These are phyloP conservation scores for Sungouiozyma intestinalis DNA, from an alignment of 805 yeast species.

Conservation along the genomic window DNA sequence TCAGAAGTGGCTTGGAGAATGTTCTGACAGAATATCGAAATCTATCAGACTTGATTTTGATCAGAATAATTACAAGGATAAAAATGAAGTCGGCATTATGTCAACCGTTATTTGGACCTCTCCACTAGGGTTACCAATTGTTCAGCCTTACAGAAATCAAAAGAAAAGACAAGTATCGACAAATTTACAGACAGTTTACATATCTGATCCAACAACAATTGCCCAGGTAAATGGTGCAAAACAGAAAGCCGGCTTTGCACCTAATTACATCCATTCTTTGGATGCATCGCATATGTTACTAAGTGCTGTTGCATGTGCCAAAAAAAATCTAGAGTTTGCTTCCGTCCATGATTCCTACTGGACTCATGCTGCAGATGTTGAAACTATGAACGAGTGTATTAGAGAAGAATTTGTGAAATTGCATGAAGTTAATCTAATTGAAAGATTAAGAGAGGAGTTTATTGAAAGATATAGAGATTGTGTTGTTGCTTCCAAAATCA, in stretches of 20 bases:
- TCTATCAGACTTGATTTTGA: slow-evolving; percentile 62
- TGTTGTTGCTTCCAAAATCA: slow-evolving; percentile 49
- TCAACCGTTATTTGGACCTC: slow-evolving; percentile 97
- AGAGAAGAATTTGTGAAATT: slow-evolving; percentile 72
- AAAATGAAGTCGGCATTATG: slow-evolving; percentile 52
- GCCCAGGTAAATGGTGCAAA: slow-evolving; percentile 79
- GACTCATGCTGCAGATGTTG: slow-evolving; percentile 89
- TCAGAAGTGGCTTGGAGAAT: slow-evolving; percentile 91
- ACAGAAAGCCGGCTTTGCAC: slow-evolving; percentile 90
- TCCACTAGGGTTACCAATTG: slow-evolving; percentile 90
- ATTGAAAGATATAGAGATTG: slow-evolving; percentile 67
- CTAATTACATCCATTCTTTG: slow-evolving; percentile 86
- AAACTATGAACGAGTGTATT: slow-evolving; percentile 54
- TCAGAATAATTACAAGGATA: slow-evolving; percentile 31
- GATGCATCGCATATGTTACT: slow-evolving; percentile 96
- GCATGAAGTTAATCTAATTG: slow-evolving; percentile 65
- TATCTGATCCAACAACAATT: slow-evolving; percentile 78
- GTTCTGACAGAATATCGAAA: slow-evolving; percentile 71
- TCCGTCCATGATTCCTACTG: slow-evolving; percentile 97
- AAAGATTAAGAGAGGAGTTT: slow-evolving; percentile 65
- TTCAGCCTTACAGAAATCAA: slow-evolving; percentile 82
- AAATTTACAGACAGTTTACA: slow-evolving; percentile 75
- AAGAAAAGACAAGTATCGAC: slow-evolving; percentile 63
- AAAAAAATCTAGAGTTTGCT: slow-evolving; percentile 62
- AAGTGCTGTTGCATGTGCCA: slow-evolving; percentile 71